Evolutionary conservation across 352 stramenopile genomes (phyloP), one percentile per base, ranked within the genome.

Genomic region (Thalassiosira livingstoniorum): DNA sequence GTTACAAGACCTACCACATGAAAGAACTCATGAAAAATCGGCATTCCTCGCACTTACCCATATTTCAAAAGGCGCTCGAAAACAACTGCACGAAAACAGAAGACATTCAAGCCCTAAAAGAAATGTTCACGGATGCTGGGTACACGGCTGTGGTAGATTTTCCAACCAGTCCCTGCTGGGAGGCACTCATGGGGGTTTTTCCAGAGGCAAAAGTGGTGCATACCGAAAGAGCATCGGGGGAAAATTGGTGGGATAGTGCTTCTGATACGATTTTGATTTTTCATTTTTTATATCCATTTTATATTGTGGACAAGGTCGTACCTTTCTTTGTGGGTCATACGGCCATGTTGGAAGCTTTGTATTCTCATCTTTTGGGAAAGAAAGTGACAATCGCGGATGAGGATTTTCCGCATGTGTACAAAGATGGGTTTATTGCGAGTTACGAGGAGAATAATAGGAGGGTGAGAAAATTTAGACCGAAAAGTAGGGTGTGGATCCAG

Each of bases 1-100:
- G 67, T 15, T 76, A 67, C 67, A 76, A 76, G 32, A 76, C 67
- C 0, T 76, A 76, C n/a, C 67, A 76, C 32, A 76, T 76, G 67
- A 65, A 60, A 57, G 67, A 76, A 76, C 45, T 67, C 37, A n/a
- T n/a, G n/a, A n/a, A n/a, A n/a, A n/a, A n/a, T n/a, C n/a, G n/a
- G n/a, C n/a, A n/a, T n/a, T n/a, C n/a, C n/a, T n/a, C n/a, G n/a
- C n/a, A n/a, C n/a, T n/a, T n/a, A n/a, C n/a, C n/a, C n/a, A n/a
- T n/a, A n/a, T n/a, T n/a, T n/a, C n/a, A n/a, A n/a, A n/a, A n/a
- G n/a, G n/a, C n/a, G n/a, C n/a, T 31, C 2, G 62, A 70, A 39
- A 70, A 70, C 58, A 39, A 70, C 39, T 70, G 62, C 34, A 23
- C 45, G 1, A n/a, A n/a, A n/a, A n/a, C n/a, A n/a, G n/a, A n/a